Conservation (phyloP, 2,329 filamentous ascomycete genomes). For the Epichloe typhina region DNA sequence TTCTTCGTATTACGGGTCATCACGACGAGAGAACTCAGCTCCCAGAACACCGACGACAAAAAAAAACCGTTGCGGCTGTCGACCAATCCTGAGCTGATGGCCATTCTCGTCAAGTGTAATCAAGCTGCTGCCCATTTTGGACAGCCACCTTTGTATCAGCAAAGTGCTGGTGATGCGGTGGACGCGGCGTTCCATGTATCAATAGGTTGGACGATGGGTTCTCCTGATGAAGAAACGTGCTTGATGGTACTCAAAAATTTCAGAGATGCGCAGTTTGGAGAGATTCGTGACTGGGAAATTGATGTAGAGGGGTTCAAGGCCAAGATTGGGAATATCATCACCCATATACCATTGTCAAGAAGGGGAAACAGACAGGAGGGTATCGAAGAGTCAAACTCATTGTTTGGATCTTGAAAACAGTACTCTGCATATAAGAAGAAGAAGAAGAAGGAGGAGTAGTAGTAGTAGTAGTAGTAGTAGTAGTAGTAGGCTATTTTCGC, state of each 20-base stretch:
- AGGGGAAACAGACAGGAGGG: neutral
- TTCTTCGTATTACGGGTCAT: slow-evolving; percentile 69
- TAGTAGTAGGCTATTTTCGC: too few relatives aligned
- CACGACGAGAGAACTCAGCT: slow-evolving; percentile 8
- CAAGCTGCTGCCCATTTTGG: slow-evolving; percentile 40
- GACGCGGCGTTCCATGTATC: slow-evolving; percentile 66
- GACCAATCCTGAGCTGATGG: slow-evolving; percentile 40
- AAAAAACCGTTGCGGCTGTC: neutral
- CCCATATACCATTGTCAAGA: slow-evolving; percentile 27
- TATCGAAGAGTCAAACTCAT: neutral
- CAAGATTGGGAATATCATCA: slow-evolving; percentile 63
- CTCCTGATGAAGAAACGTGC: slow-evolving; percentile 30
- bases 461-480: too few relatives aligned
- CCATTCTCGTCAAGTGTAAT: slow-evolving; percentile 57
- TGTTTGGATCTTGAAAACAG: slow-evolving; percentile 6
- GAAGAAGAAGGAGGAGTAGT: too few relatives aligned
- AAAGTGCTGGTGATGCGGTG: slow-evolving; percentile 11
- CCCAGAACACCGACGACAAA: slow-evolving; percentile 11
- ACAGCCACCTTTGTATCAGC: slow-evolving; percentile 59
- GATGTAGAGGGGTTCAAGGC: slow-evolving; percentile 51
- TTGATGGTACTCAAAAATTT: slow-evolving; percentile 15
- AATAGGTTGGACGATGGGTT: slow-evolving; percentile 66
- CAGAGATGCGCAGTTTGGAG: slow-evolving; percentile 11
- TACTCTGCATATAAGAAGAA: too few relatives aligned
- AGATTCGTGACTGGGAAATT: slow-evolving; percentile 32